phyloP scores from a whole-genome alignment of 2,329 filamentous ascomycete species.

The Phialophora chinensis region DNA sequence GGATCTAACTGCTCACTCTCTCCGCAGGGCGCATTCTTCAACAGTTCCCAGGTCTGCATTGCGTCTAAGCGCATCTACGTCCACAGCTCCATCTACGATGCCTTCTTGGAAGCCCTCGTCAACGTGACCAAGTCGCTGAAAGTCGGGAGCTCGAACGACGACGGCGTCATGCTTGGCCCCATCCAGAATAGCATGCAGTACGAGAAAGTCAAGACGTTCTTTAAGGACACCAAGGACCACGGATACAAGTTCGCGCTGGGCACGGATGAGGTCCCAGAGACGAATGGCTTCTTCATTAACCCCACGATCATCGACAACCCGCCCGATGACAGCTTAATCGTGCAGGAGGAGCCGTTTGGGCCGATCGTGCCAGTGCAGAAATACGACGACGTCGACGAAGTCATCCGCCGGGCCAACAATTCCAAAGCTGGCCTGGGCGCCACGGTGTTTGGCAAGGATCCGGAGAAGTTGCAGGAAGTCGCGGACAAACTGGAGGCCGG shows the following conservation, averaged over 20 bases:
- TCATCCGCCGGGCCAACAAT: constrained; percentile 56
- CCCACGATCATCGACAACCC: constrained; percentile 53
- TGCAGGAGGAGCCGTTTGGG: constrained; percentile 56
- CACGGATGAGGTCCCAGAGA: constrained; percentile 48
- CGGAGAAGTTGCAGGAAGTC: constrained; percentile 55
- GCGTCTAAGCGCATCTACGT: constrained; percentile 63
- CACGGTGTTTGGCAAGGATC: constrained; percentile 58
- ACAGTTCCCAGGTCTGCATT: constrained; percentile 64
- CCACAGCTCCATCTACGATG: constrained; percentile 59
- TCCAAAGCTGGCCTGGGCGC: constrained; percentile 59
- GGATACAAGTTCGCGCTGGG: constrained; percentile 61
- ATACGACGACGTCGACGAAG: constrained; percentile 55
- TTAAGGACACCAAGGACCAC: constrained; percentile 61
- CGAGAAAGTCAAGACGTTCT: constrained; percentile 62
- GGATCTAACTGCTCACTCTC: not conserved
- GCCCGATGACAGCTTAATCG: constrained; percentile 40
- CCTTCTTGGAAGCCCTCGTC: constrained; percentile 56
- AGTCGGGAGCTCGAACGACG: constrained; percentile 44
- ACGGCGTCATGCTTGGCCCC: constrained; percentile 62
- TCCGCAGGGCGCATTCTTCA: constrained; percentile 57
- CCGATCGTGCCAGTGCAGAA: constrained; percentile 57
- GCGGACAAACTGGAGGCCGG: constrained; percentile 56
- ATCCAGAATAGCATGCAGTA: constrained; percentile 71
- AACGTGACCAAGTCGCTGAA: constrained; percentile 43
- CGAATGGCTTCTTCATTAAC: constrained; percentile 57